phyloP scores from a whole-genome alignment of 495 filamentous ascomycete genomes.

The Clohesyomyces aquaticus region DNA sequence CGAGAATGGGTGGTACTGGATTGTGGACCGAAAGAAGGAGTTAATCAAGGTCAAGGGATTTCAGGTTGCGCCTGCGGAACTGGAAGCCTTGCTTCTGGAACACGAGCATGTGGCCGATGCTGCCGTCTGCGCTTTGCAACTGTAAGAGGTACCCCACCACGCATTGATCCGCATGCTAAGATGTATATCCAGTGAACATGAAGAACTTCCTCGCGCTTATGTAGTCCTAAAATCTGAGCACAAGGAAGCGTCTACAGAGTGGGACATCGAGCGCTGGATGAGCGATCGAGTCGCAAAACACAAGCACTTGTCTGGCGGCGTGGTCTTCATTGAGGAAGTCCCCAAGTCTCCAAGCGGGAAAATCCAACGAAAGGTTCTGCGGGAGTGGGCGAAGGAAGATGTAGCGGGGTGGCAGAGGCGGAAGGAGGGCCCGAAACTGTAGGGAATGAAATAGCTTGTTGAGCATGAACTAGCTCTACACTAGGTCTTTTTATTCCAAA shows the following conservation, averaged over 20 bases:
- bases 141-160: no score
- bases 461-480: no score
- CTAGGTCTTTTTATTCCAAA: no score
- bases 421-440: conserved; percentile 49
- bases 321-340: conserved; percentile 45
- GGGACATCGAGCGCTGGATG: conserved; percentile 45
- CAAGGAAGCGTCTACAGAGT: conserved; percentile 33
- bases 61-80: conserved; percentile 55
- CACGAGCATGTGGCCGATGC: conserved; percentile 52
- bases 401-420: conserved; percentile 41
- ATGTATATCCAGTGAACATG: conserved; percentile 47
- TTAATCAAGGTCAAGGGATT: conserved; percentile 53
- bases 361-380: conserved; percentile 50
- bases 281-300: conserved; percentile 45
- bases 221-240: conserved; percentile 40
- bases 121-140: conserved; percentile 46
- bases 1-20: conserved; percentile 47
- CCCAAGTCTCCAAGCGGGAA: conserved; percentile 51
- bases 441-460: no score
- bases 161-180: no score
- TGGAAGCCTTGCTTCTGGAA: conserved; percentile 53
- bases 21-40: conserved; percentile 52
- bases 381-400: conserved; percentile 48
- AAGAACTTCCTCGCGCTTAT: conserved; percentile 48
- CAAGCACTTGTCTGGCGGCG: conserved; percentile 47